Evolutionary conservation across 176 grass and related monocot species (phyloP).

Genomic region (Areca catechu): DNA sequence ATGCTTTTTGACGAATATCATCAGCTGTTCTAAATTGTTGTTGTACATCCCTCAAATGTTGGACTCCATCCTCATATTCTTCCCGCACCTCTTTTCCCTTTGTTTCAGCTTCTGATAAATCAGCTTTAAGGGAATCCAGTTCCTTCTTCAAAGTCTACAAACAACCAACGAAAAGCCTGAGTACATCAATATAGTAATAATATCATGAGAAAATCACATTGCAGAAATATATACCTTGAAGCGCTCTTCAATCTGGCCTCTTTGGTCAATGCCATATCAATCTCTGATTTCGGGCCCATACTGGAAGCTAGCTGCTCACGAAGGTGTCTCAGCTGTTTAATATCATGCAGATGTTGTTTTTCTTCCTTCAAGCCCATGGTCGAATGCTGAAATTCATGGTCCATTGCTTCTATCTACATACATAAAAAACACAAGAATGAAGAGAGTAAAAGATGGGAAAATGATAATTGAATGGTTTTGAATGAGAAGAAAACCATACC

Average conservation of each 20-base stretch:
- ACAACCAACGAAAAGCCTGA: conserved; percentile 14
- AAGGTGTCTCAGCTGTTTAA: conserved; percentile 80
- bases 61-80: conserved; percentile 44
- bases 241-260: conserved; percentile 59
- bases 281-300: conserved; percentile 63
- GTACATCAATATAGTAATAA: conserved; percentile 11
- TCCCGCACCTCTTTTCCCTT: conserved; percentile 45
- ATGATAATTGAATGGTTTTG: too few species aligned
- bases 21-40: conserved; percentile 55
- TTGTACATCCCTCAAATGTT: conserved; percentile 29
- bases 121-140: conserved; percentile 52
- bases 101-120: conserved; percentile 50
- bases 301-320: conserved; percentile 47
- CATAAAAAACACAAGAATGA: too few species aligned
- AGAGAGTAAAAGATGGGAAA: too few species aligned
- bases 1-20: conserved; percentile 65
- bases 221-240: conserved; percentile 43
- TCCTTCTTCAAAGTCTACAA: conserved; percentile 76
- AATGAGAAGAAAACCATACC: conserved; percentile 29
- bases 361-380: conserved; percentile 79
- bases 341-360: conserved; percentile 71
- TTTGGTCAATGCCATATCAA: conserved; percentile 65
- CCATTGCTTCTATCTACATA: conserved; percentile 62
- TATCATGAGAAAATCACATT: conserved; percentile 12
- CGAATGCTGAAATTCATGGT: conserved; percentile 63